phyloP scores from a whole-genome alignment of 352 stramenopile species.

The Lagenidium sp. region DNA sequence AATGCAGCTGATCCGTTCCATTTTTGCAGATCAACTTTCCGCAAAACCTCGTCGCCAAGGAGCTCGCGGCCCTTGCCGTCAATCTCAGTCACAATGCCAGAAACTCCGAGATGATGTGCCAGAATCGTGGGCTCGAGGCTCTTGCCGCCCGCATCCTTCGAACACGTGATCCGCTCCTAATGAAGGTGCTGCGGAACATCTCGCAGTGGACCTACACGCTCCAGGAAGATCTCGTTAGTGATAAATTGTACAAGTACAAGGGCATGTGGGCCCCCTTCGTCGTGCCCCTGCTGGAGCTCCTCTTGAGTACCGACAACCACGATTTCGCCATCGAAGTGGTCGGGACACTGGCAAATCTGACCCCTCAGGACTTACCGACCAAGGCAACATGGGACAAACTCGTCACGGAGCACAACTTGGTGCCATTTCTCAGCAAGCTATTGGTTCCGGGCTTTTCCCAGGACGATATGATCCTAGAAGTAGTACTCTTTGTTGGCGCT shows the following conservation, averaged over 20 bases:
- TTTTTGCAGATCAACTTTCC: slow-evolving; percentile 85
- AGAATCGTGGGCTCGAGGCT: slow-evolving; percentile 81
- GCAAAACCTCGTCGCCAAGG: slow-evolving; percentile 87
- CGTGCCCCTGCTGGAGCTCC: slow-evolving; percentile 82
- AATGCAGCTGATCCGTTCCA: not conserved
- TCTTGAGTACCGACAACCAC: slow-evolving; percentile 81
- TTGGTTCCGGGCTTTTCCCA: slow-evolving; percentile 89
- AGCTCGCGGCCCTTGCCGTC: slow-evolving; percentile 90
- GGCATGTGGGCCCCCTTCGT: slow-evolving; percentile 91
- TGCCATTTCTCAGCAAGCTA: slow-evolving; percentile 88
- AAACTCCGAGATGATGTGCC: slow-evolving; percentile 89
- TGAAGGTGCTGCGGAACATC: slow-evolving; percentile 92
- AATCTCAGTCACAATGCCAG: slow-evolving; percentile 90
- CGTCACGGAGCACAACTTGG: slow-evolving; percentile 76
- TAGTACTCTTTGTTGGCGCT: slow-evolving; percentile 79
- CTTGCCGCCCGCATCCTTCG: slow-evolving; percentile 86
- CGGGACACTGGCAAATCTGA: slow-evolving; percentile 91
- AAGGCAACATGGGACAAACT: slow-evolving; percentile 88
- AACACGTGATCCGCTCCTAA: slow-evolving; percentile 86
- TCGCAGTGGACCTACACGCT: slow-evolving; percentile 88
- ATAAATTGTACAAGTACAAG: slow-evolving; percentile 88
- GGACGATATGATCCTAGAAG: slow-evolving; percentile 89
- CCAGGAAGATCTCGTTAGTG: slow-evolving; percentile 80
- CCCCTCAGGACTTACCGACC: slow-evolving; percentile 77
- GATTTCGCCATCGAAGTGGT: slow-evolving; percentile 92